phyloP scores from a whole-genome alignment of 495 filamentous ascomycete species.

The Mytilinidion resinicola region DNA sequence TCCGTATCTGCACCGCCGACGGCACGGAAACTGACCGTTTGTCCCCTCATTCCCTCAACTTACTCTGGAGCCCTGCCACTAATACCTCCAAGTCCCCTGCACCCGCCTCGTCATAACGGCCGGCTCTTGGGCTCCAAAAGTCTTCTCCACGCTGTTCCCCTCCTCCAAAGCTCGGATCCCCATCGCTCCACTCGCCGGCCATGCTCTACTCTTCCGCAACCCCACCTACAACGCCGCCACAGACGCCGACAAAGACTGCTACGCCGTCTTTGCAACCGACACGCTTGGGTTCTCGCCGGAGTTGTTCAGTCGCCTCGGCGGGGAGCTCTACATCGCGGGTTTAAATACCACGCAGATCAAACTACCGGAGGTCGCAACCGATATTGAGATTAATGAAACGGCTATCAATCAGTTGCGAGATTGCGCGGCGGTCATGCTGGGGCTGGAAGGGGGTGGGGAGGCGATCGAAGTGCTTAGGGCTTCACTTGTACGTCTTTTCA shows the following conservation, averaged over 20 bases:
- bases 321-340: constrained; percentile 67
- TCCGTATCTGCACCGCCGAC: constrained; percentile 42
- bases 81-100: constrained; percentile 41
- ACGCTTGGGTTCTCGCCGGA: constrained; percentile 59
- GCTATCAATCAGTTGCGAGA: constrained; percentile 48
- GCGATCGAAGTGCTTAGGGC: constrained; percentile 59
- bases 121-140: constrained; percentile 61
- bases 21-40: constrained; percentile 45
- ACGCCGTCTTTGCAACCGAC: constrained; percentile 64
- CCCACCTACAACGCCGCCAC: constrained; percentile 47
- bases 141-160: constrained; percentile 60
- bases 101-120: constrained; percentile 57
- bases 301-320: constrained; percentile 59
- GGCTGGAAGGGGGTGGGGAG: constrained; percentile 37
- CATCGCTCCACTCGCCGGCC: constrained; percentile 60
- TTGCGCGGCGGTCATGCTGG: constrained; percentile 53
- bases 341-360: constrained; percentile 55
- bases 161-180: constrained; percentile 44
- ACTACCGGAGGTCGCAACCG: constrained; percentile 50
- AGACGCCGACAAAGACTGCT: constrained; percentile 42
- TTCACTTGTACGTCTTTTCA: neutral
- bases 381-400: constrained; percentile 39
- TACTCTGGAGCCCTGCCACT: neutral
- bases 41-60: neutral
- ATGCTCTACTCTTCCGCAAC: constrained; percentile 61